Evolutionary conservation across 2,329 filamentous ascomycete genomes (phyloP).

Genomic region (Teratosphaeria viscida): DNA sequence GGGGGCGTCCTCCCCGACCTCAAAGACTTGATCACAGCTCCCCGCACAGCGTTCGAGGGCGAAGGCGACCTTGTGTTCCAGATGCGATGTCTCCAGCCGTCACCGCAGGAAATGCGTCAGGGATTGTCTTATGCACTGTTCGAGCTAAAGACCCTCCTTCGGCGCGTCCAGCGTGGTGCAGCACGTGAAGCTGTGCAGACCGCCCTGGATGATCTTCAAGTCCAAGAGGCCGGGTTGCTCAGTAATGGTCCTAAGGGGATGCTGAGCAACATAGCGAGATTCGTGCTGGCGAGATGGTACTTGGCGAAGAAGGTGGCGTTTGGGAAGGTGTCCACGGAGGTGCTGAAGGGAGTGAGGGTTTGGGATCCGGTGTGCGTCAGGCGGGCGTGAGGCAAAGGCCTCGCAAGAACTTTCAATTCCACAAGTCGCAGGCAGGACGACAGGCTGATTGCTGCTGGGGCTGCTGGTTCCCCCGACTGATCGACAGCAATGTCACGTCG

Average conservation of each 20-base stretch:
- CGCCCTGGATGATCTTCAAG: background rate
- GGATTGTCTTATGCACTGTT: background rate
- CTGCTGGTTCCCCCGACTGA: background rate
- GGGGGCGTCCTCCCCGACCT: background rate
- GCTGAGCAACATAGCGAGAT: background rate
- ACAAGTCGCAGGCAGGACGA: background rate
- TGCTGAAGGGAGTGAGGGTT: background rate
- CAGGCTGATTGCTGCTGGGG: background rate
- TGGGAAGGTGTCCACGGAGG: background rate
- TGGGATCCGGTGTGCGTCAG: background rate
- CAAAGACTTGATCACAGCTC: background rate
- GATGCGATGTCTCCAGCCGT: background rate
- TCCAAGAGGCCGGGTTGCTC: background rate
- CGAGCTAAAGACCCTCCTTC: background rate
- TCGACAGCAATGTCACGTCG: conserved; percentile 33
- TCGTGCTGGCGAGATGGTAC: background rate
- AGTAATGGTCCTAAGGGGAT: background rate
- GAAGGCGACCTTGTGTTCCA: conserved; percentile 1
- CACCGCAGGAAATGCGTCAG: background rate
- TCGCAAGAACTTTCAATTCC: background rate
- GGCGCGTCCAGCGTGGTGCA: background rate
- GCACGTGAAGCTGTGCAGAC: background rate
- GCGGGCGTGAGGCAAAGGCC: background rate
- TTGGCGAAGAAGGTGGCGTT: background rate
- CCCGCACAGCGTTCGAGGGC: background rate